Percentiles rank a stretch among this genome's conserved stretches.
Evolutionary conservation across 345 rosid species (phyloP).

Genomic region (Eutrema yunnanense): DNA sequence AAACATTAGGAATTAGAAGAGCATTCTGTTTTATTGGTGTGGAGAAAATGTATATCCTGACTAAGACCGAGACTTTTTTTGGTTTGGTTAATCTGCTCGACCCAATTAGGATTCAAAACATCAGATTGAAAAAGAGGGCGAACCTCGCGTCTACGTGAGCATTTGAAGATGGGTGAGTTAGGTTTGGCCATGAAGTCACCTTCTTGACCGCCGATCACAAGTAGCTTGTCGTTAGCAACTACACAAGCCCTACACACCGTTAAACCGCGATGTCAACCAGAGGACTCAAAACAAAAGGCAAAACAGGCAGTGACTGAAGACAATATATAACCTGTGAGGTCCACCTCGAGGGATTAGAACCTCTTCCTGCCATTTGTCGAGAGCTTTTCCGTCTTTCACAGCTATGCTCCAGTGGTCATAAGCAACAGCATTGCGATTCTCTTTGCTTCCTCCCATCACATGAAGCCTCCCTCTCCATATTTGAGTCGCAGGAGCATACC

Average conservation of each 20-base stretch:
- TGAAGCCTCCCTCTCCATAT: constrained; percentile 92
- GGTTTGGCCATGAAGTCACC: constrained; percentile 93
- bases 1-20: neutral
- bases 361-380: constrained; percentile 62
- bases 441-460: constrained; percentile 88
- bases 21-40: too few species aligned
- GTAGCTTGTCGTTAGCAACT: constrained; percentile 43
- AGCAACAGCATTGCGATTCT: constrained; percentile 72
- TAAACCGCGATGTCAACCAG: neutral
- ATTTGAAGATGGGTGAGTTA: constrained; percentile 75
- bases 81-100: too few species aligned
- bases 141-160: constrained; percentile 84
- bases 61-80: too few species aligned
- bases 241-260: constrained; percentile 51
- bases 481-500: constrained; percentile 92
- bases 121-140: neutral
- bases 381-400: constrained; percentile 63
- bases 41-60: too few species aligned
- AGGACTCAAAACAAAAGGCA: neutral
- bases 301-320: neutral
- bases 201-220: constrained; percentile 82
- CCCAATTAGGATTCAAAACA: neutral
- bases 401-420: constrained; percentile 86
- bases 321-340: constrained; percentile 62
- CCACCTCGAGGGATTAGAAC: constrained; percentile 84